Evolutionary conservation across 169 alveolate species (phyloP), one percentile per base, ranked within the genome.

Genomic region (Plasmodium falciparum): DNA sequence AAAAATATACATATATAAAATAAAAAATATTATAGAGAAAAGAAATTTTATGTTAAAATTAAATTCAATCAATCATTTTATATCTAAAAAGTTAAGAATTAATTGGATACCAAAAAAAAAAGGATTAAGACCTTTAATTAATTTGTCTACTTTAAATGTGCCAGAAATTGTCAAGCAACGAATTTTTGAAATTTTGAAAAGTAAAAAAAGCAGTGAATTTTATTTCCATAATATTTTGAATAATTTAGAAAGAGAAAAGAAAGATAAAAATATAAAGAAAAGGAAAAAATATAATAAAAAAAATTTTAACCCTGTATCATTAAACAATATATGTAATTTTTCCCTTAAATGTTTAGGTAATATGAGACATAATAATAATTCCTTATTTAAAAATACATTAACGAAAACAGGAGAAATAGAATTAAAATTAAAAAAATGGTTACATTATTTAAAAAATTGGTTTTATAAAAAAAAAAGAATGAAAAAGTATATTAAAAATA

Each of bases 81-180:
- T 86, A 47, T 72, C 92, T 24, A 86, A 86, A 39, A 86, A 72
- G 56, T 62, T 86, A 72, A 59, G 92, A 73, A 47, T 86, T 8
- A 86, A 86, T 72, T 86, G 92, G 92, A 56, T 86, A 45, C 92
- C 92, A 5, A 86, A 86, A 45, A 86, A 86, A 49, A 86, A 63
- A 61, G 92, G 92, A 39, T 20, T 86, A 29, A 70, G 92, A 22
- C 92, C 92, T 5, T 56, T 86, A 6, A 86, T 86, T 22, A 86
- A 86, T n/a, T 24, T 86, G 43, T 86, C 92, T 3, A 73, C 92
- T 3, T 45, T 86, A 45, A 86, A 70, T 50, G 63, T 73, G 3
- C 88, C 92, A 9, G 88, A 73, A 29, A 50, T 73, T 49, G 92
- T 86, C 49, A 86, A 72, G 63, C 61, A 59, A 47, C n/a, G 75